phyloP scores from a whole-genome alignment of 768 basidiomycete species.

The Boletus rubropictus region DNA sequence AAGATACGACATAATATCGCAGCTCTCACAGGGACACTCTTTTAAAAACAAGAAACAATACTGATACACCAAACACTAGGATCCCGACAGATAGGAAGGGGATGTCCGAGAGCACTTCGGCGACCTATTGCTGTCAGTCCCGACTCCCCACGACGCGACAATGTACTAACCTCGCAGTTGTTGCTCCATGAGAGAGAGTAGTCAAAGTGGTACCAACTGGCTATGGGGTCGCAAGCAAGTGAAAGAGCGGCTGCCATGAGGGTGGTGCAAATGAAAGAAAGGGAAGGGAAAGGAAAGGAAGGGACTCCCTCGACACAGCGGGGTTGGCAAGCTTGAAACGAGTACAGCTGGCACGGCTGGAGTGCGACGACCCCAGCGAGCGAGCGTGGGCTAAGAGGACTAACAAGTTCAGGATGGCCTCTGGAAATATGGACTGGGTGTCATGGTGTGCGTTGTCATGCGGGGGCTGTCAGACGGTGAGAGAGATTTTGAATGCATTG shows the following conservation, averaged over 20 bases:
- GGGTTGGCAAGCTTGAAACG: background rate
- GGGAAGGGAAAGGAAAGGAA: conserved; percentile 8
- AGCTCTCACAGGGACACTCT: conserved; percentile 46
- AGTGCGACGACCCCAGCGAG: conserved; percentile 7
- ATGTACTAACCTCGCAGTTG: conserved; percentile 39
- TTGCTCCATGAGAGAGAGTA: conserved; percentile 35
- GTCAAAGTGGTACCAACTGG: conserved; percentile 20
- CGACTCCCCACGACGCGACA: background rate
- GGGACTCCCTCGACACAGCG: conserved; percentile 7
- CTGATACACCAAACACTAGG: conserved; percentile 55
- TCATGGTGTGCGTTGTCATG: conserved; percentile 11
- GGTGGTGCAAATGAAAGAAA: conserved; percentile 16
- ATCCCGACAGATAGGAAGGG: conserved; percentile 64
- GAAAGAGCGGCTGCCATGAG: conserved; percentile 16
- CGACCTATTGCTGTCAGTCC: conserved; percentile 37
- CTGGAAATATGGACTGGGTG: background rate
- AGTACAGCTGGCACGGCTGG: conserved; percentile 3
- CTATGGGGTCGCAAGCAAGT: conserved; percentile 8
- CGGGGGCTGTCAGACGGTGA: background rate
- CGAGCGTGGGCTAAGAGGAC: background rate
- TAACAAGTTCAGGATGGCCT: background rate
- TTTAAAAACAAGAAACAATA: conserved; percentile 49
- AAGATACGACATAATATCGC: background rate
- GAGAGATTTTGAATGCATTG: background rate
- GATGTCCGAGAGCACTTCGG: conserved; percentile 54